Conservation (phyloP, 2,329 filamentous ascomycete species). For the Coniochaeta sp. region DNA sequence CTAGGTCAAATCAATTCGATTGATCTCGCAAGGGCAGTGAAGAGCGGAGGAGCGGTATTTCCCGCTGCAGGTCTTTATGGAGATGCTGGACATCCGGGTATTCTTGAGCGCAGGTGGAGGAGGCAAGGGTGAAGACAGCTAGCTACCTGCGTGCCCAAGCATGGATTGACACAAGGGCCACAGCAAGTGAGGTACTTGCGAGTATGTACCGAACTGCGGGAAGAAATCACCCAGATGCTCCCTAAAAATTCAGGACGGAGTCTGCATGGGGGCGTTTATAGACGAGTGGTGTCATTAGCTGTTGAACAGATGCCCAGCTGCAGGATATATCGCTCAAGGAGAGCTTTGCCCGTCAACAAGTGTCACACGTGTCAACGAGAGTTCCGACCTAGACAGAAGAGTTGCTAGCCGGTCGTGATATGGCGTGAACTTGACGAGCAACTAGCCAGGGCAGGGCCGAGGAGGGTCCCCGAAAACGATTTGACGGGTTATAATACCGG, state of each 20-base stretch:
- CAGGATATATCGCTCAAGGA: not conserved
- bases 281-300: not conserved
- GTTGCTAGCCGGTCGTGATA: not conserved
- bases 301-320: not conserved
- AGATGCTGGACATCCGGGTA: not conserved
- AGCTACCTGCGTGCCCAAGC: not conserved
- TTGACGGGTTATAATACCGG: not conserved
- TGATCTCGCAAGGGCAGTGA: not conserved
- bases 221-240: not conserved
- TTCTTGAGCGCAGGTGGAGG: not conserved
- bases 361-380: not conserved
- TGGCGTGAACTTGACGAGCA: not conserved
- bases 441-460: not conserved
- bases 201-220: not conserved
- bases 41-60: conserved; percentile 1
- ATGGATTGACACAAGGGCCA: not conserved
- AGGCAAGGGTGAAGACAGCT: not conserved
- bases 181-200: not conserved
- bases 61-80: not conserved
- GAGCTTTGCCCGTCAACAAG: not conserved
- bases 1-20: not conserved
- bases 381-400: not conserved
- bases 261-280: not conserved
- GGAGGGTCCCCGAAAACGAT: not conserved
- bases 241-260: not conserved